Conservation (phyloP, 2,329 filamentous ascomycete genomes). For the Fusarium napiforme region DNA sequence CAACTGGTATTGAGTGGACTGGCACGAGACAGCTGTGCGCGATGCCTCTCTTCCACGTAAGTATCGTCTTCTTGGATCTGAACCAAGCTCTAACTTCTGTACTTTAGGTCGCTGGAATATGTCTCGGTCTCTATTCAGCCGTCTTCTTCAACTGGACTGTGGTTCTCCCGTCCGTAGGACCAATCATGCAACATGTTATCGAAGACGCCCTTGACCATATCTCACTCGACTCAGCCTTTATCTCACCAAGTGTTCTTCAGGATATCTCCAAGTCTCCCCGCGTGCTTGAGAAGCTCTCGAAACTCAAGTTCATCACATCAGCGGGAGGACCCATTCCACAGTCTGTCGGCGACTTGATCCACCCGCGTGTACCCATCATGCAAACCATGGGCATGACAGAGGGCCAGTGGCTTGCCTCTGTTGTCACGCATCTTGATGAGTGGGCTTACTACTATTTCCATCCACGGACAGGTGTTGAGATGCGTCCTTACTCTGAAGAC, state of each 20-base stretch:
- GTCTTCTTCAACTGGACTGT: background rate
- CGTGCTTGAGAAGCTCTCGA: background rate
- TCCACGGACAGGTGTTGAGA: background rate
- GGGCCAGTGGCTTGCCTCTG: background rate
- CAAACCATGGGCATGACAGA: background rate
- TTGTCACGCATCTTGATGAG: background rate
- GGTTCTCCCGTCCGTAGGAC: background rate
- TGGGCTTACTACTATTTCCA: background rate
- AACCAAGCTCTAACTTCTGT: background rate
- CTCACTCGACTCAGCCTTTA: background rate
- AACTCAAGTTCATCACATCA: background rate
- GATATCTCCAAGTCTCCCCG: background rate
- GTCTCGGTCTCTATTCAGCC: background rate
- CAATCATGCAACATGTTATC: background rate
- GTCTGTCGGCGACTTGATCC: background rate
- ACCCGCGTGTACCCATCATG: background rate
- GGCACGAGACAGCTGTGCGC: background rate
- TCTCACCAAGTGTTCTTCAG: background rate
- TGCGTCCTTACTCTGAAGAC: background rate
- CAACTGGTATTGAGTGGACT: background rate
- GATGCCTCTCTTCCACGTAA: background rate
- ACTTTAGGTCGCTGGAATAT: background rate
- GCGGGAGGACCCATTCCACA: background rate
- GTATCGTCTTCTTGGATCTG: background rate
- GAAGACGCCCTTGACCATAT: background rate